Evolutionary conservation across 2,329 filamentous ascomycete genomes (phyloP).

Genomic region (Davidsoniella eucalypti): DNA sequence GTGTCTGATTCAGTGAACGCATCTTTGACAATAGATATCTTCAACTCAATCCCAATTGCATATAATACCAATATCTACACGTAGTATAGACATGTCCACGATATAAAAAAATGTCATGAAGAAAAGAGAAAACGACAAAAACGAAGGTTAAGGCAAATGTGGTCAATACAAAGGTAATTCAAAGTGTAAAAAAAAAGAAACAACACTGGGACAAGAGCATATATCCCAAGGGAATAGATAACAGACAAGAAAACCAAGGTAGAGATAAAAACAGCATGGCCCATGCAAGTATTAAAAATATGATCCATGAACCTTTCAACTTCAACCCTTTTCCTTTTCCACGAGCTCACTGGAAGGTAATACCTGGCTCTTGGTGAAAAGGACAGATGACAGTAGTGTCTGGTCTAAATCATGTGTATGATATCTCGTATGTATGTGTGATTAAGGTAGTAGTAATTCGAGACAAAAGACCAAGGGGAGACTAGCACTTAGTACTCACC

Average conservation of each 20-base stretch:
- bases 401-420: constrained; percentile 2
- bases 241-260: neutral
- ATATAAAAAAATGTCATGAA: neutral
- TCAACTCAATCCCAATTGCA: neutral
- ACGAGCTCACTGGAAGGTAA: neutral
- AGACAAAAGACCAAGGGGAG: neutral
- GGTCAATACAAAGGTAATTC: constrained; percentile 1
- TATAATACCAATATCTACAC: neutral
- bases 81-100: constrained; percentile 1
- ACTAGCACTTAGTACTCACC: constrained; percentile 55
- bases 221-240: neutral
- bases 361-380: neutral
- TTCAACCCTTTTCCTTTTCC: neutral
- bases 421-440: constrained; percentile 9
- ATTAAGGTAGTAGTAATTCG: constrained; percentile 1
- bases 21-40: neutral
- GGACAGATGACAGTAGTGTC: constrained; percentile 6
- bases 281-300: neutral
- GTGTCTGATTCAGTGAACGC: neutral
- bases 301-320: neutral
- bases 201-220: neutral
- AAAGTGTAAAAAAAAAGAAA: neutral
- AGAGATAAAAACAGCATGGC: neutral
- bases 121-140: neutral
- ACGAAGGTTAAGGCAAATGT: neutral